Evolutionary conservation across 371 early-diverging fungal genomes (phyloP).

Genomic region (Mucor velutinosus): DNA sequence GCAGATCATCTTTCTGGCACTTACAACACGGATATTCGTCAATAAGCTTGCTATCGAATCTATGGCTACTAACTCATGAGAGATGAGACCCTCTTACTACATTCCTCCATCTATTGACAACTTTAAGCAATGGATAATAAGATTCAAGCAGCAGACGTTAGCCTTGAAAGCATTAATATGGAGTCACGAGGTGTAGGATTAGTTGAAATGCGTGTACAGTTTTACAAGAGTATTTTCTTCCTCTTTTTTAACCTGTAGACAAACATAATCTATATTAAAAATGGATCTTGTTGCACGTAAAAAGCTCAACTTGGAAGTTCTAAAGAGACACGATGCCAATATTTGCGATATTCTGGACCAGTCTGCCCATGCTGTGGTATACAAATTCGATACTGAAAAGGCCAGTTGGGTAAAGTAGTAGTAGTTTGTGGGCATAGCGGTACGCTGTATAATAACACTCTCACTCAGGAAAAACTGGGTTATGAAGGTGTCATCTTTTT

Average conservation of each 20-base stretch:
- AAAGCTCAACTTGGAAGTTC: slow-evolving; percentile 71
- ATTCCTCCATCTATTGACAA: neutral
- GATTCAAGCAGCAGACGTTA: neutral
- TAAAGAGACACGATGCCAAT: slow-evolving; percentile 70
- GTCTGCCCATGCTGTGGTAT: slow-evolving; percentile 78
- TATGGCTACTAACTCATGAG: neutral
- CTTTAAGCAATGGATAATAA: neutral
- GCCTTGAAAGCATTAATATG: neutral
- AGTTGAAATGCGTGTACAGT: slow-evolving; percentile 1
- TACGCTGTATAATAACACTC: neutral
- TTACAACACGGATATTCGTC: neutral
- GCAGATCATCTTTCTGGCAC: neutral
- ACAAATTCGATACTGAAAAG: slow-evolving; percentile 67
- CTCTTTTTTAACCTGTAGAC: neutral
- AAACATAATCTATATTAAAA: neutral
- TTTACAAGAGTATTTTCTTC: neutral
- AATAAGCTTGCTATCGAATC: neutral
- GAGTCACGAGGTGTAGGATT: neutral
- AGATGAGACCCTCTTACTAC: neutral
- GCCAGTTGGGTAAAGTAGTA: slow-evolving; percentile 66
- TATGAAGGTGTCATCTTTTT: slow-evolving; percentile 72
- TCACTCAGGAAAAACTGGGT: slow-evolving; percentile 65
- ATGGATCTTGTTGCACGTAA: slow-evolving; percentile 67
- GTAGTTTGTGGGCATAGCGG: neutral
- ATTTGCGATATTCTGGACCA: slow-evolving; percentile 72